Percentiles rank a stretch among this genome's conserved stretches.
These are phyloP conservation scores for Penicillium digitatum DNA, from an alignment of 2,329 filamentous ascomycete genomes.

Conservation along the genomic window DNA sequence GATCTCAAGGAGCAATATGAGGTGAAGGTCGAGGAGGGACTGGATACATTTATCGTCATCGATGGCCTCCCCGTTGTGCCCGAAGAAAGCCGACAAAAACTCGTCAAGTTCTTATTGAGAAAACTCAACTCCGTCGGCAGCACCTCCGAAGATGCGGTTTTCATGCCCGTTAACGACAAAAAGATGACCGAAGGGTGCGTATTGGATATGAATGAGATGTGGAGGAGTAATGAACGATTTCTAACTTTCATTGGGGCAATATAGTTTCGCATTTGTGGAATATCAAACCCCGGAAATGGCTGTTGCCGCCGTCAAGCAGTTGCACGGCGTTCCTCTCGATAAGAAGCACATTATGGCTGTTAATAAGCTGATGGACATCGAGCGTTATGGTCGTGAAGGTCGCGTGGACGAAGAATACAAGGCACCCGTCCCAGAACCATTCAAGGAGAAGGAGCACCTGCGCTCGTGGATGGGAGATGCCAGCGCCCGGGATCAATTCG, in stretches of 20 bases:
- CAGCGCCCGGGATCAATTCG: constrained; percentile 89
- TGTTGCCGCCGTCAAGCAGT: constrained; percentile 78
- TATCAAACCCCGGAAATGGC: constrained; percentile 89
- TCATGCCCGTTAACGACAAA: constrained; percentile 89
- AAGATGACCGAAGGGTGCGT: constrained; percentile 80
- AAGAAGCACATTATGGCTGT: constrained; percentile 94
- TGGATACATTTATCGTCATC: constrained; percentile 93
- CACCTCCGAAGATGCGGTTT: constrained; percentile 79
- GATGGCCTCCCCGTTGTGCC: constrained; percentile 88
- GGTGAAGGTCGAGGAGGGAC: constrained; percentile 90
- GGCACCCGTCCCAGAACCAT: constrained; percentile 74
- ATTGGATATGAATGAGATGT: not conserved
- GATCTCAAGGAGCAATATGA: constrained; percentile 93
- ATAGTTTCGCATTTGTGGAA: constrained; percentile 93
- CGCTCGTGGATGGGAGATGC: constrained; percentile 88
- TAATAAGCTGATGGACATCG: constrained; percentile 98
- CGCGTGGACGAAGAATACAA: constrained; percentile 88
- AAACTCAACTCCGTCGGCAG: constrained; percentile 84
- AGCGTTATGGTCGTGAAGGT: constrained; percentile 91
- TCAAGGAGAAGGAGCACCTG: constrained; percentile 88
- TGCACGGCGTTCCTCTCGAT: constrained; percentile 83
- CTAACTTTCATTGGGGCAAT: constrained; percentile 4
- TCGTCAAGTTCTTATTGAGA: constrained; percentile 92
- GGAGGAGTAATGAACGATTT: not conserved
- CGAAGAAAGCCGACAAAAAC: constrained; percentile 86